Percentiles rank a stretch among this genome's conserved stretches.
phyloP scores from a whole-genome alignment of 805 yeast genomes.

The Saccharomycopsis vini region DNA sequence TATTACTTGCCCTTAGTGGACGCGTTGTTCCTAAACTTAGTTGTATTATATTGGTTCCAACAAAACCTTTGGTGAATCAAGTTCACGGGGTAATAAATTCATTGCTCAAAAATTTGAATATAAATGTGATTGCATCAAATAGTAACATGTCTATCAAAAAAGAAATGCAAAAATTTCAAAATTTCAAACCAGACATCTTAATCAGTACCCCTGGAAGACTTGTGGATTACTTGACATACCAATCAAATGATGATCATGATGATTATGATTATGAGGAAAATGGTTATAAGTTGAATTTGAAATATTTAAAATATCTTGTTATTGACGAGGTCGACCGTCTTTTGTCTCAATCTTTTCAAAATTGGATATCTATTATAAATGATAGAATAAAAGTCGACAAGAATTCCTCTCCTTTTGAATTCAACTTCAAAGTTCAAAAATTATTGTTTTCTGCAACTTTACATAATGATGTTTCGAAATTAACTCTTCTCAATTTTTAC shows the following conservation, averaged over 20 bases:
- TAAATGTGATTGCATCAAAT: slow-evolving; percentile 53
- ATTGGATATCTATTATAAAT: slow-evolving; percentile 68
- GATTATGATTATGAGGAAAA: slow-evolving; percentile 19
- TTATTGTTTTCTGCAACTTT: slow-evolving; percentile 88
- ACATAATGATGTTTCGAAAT: slow-evolving; percentile 84
- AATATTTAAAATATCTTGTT: slow-evolving; percentile 50
- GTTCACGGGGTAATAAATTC: slow-evolving; percentile 56
- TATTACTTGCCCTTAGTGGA: slow-evolving; percentile 54
- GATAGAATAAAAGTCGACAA: slow-evolving; percentile 23
- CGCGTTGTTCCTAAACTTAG: slow-evolving; percentile 66
- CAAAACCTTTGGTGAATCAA: slow-evolving; percentile 78
- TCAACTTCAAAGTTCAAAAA: slow-evolving; percentile 37
- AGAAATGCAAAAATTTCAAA: slow-evolving; percentile 45
- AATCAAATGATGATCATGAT: slow-evolving; percentile 23
- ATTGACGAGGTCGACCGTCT: slow-evolving; percentile 79
- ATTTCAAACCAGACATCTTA: slow-evolving; percentile 53
- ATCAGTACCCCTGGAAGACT: slow-evolving; percentile 73
- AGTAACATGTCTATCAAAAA: slow-evolving; percentile 44
- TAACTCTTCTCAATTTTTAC: slow-evolving; percentile 59
- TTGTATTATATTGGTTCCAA: slow-evolving; percentile 79
- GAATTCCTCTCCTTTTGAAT: slow-evolving; percentile 26
- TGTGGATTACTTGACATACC: slow-evolving; percentile 58
- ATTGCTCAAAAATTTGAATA: slow-evolving; percentile 56
- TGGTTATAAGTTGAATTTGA: slow-evolving; percentile 33
- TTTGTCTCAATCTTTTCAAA: slow-evolving; percentile 83